Percentiles rank a stretch among this genome's conserved stretches.
These are phyloP conservation scores for Chenopodium formosanum DNA, from an alignment of 148 eudicot species.

Conservation along the genomic window DNA sequence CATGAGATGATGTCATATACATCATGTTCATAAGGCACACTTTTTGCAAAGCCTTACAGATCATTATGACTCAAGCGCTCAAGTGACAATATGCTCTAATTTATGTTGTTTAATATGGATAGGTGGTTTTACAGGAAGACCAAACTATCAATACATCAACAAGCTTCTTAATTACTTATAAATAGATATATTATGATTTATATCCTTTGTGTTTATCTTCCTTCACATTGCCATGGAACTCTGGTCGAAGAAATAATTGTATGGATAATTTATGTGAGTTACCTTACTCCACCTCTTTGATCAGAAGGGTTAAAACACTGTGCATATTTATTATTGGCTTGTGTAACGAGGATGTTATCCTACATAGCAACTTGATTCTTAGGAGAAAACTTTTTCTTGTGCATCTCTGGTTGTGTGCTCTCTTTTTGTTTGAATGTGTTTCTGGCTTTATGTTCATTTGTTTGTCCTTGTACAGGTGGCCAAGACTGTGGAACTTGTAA, in stretches of 20 bases:
- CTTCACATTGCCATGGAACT: not conserved
- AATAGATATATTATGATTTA: not conserved
- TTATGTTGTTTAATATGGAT: no score
- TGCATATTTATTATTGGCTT: not conserved
- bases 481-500: constrained; percentile 48
- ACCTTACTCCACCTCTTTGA: not conserved
- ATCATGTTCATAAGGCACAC: no score
- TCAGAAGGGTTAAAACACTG: not conserved
- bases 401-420: constrained; percentile 2
- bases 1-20: no score
- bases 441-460: not conserved
- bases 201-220: not conserved
- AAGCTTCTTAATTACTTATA: no score
- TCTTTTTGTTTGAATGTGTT: not conserved
- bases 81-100: no score
- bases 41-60: no score
- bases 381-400: not conserved
- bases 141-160: no score
- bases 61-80: no score
- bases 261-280: not conserved
- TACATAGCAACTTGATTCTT: not conserved
- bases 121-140: no score
- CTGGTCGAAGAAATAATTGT: not conserved
- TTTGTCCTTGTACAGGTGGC: constrained; percentile 31
- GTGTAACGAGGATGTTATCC: not conserved